Evolutionary conservation across 306 rosid genomes (phyloP).

Genomic region (Neltuma alba): DNA sequence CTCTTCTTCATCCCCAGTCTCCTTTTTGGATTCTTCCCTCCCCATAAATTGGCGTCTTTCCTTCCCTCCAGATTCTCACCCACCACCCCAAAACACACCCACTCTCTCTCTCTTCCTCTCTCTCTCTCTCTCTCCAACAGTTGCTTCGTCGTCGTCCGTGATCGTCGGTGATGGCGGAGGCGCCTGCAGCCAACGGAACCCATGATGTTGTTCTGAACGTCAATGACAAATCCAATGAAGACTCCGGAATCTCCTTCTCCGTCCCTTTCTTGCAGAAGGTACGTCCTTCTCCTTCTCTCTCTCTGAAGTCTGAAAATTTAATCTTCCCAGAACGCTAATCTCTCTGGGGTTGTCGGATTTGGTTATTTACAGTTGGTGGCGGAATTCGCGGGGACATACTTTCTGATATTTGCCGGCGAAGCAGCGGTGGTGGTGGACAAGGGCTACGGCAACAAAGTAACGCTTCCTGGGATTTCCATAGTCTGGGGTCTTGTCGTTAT

Average conservation of each 20-base stretch:
- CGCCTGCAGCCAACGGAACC: constrained; percentile 41
- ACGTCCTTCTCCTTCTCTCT: neutral
- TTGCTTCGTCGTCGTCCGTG: constrained; percentile 2
- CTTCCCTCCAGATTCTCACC: neutral
- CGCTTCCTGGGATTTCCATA: constrained; percentile 68
- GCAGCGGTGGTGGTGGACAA: constrained; percentile 70
- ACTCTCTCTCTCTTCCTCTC: neutral
- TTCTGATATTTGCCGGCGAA: constrained; percentile 81
- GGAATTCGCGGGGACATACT: constrained; percentile 78
- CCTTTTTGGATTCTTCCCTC: neutral
- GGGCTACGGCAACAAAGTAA: constrained; percentile 41
- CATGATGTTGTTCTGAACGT: constrained; percentile 47
- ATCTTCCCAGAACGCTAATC: neutral
- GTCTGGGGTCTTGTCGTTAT: constrained; percentile 74
- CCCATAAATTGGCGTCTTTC: neutral
- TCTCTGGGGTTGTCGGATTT: neutral
- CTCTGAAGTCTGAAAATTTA: neutral
- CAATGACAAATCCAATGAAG: constrained; percentile 30
- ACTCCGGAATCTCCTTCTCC: constrained; percentile 28
- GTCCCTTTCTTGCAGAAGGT: constrained; percentile 81
- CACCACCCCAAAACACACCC: too few relatives aligned
- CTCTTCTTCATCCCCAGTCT: neutral
- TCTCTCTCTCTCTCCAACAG: neutral
- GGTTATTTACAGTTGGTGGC: constrained; percentile 60
- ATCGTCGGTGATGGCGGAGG: constrained; percentile 54